Percentiles rank a stretch among this genome's conserved stretches.
Conservation (phyloP, 2,329 filamentous ascomycete genomes). For the Epichloe baconii region DNA sequence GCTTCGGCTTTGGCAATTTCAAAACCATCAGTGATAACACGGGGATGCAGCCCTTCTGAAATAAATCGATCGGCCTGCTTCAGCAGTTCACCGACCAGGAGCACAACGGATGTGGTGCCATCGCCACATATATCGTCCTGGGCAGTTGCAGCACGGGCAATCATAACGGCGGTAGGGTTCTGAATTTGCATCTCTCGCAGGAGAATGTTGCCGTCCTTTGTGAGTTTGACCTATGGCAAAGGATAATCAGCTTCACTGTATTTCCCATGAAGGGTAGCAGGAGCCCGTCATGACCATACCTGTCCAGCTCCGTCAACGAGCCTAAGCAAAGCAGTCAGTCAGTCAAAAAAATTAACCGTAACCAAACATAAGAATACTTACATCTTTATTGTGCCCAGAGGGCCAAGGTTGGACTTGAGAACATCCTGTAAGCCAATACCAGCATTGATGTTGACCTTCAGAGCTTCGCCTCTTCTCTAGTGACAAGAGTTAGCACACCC, state of each 20-base stretch:
- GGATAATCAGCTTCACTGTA: constrained; percentile 15
- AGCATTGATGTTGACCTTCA: constrained; percentile 91
- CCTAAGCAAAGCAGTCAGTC: constrained; percentile 24
- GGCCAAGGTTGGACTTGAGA: constrained; percentile 89
- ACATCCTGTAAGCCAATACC: constrained; percentile 91
- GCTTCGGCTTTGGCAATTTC: constrained; percentile 92
- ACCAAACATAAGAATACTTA: constrained; percentile 21
- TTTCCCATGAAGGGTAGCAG: constrained; percentile 14
- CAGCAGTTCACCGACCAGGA: constrained; percentile 88
- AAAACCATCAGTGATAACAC: constrained; percentile 94
- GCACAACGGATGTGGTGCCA: constrained; percentile 90
- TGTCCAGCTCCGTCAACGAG: constrained; percentile 57
- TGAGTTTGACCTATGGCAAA: constrained; percentile 73
- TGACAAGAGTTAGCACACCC: constrained; percentile 13
- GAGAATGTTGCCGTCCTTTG: constrained; percentile 91
- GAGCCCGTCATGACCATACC: constrained; percentile 28
- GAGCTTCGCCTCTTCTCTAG: constrained; percentile 89
- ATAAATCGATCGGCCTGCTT: constrained; percentile 98
- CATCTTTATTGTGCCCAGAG: constrained; percentile 94
- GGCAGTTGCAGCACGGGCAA: constrained; percentile 74
- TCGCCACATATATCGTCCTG: constrained; percentile 98
- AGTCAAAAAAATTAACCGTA: not conserved
- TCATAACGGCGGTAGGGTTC: constrained; percentile 90
- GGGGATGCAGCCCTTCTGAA: constrained; percentile 87
- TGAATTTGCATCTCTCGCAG: constrained; percentile 82